phyloP scores from a whole-genome alignment of 139 green algal genomes.

The Pleodorina starrii region DNA sequence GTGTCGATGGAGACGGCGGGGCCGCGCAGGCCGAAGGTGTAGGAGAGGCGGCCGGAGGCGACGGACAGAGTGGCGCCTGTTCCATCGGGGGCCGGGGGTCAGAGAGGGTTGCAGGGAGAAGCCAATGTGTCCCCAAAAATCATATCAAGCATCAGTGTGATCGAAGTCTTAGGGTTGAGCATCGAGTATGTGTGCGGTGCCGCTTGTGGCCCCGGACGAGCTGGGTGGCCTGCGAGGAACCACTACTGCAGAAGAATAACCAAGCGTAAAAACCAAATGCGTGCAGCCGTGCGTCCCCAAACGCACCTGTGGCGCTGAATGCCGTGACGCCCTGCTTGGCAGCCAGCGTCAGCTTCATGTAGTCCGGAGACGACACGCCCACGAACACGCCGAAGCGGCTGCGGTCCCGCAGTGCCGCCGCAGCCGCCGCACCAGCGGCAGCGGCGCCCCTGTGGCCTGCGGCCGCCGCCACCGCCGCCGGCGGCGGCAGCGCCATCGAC shows the following conservation, averaged over 20 bases:
- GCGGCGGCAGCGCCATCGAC: not conserved
- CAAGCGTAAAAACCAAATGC: no score
- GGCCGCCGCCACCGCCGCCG: no score
- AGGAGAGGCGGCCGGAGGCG: slow-evolving; percentile 82
- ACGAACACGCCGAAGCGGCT: slow-evolving; percentile 66
- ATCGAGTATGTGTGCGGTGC: no score
- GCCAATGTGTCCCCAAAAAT: no score
- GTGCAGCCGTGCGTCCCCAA: no score
- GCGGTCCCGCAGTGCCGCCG: not conserved
- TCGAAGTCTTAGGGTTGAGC: no score
- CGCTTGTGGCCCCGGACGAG: no score
- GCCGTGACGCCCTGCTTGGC: slow-evolving; percentile 45
- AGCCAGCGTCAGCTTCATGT: slow-evolving; percentile 70
- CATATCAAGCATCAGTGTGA: no score
- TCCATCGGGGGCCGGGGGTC: no score
- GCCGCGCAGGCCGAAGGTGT: slow-evolving; percentile 83
- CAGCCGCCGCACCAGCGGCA: not conserved
- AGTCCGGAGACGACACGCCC: slow-evolving; percentile 81
- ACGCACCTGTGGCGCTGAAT: slow-evolving; percentile 77
- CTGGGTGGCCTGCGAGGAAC: no score
- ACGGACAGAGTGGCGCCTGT: slow-evolving; percentile 80
- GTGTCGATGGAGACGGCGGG: slow-evolving; percentile 86
- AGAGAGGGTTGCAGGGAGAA: no score
- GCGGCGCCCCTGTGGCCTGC: not conserved
- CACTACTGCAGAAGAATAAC: no score